These are phyloP conservation scores for Pharnaceum exiguum DNA, from an alignment of 148 eudicot species.

Conservation along the genomic window DNA sequence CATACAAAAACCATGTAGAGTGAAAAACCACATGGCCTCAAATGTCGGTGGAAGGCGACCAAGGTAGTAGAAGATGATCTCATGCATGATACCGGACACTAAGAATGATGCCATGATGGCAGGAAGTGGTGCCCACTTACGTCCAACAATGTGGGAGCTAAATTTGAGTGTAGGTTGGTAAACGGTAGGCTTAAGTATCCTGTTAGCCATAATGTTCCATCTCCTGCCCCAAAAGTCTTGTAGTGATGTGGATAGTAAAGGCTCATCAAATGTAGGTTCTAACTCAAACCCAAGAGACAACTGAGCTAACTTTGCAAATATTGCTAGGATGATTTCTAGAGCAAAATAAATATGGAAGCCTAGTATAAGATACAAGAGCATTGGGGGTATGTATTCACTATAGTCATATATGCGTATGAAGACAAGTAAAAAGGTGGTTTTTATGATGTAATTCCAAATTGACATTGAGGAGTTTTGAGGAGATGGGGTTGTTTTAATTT, in stretches of 20 bases:
- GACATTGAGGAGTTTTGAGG: conserved; percentile 1
- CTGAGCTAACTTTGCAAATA: conserved; percentile 24
- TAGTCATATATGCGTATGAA: conserved; percentile 22
- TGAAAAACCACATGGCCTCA: too few relatives aligned
- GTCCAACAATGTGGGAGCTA: too few relatives aligned
- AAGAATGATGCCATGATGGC: too few relatives aligned
- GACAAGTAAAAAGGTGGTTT: conserved; percentile 21
- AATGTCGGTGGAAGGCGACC: too few relatives aligned
- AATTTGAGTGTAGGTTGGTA: conserved; percentile 1
- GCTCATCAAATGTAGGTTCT: conserved; percentile 27
- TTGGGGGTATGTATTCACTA: conserved; percentile 30
- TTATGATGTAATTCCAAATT: conserved; percentile 30
- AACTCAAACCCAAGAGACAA: conserved; percentile 28
- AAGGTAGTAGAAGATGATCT: too few relatives aligned
- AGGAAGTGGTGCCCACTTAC: too few relatives aligned
- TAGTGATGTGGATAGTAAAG: not conserved
- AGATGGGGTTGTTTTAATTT: conserved; percentile 2
- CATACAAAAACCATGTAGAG: too few relatives aligned
- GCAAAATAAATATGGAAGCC: conserved; percentile 35
- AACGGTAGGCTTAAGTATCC: not conserved
- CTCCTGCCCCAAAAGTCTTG: conserved; percentile 1
- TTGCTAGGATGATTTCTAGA: conserved; percentile 34
- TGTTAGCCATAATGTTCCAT: not conserved
- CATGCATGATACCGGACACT: too few relatives aligned
- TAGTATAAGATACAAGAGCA: conserved; percentile 20